Percentiles rank a stretch among this genome's conserved stretches.
Conservation (phyloP, 306 rosid genomes). For the Mimosa bimucronata region DNA sequence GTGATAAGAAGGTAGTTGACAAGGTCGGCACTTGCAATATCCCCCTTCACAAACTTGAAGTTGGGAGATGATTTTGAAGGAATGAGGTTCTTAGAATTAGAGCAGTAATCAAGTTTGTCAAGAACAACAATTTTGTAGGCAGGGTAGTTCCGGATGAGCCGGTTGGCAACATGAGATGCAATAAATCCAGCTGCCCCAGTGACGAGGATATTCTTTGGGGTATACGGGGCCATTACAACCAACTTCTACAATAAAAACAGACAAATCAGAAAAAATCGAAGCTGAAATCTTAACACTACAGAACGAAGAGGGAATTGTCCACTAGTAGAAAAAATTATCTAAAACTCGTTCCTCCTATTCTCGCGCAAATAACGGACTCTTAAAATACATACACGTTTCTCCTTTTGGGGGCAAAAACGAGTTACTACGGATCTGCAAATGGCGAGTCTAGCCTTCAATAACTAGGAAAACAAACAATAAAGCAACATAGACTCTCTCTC, state of each 20-base stretch:
- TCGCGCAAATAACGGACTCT: neutral
- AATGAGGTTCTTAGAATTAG: slow-evolving; percentile 77
- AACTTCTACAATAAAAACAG: slow-evolving; percentile 40
- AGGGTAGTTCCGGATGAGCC: slow-evolving; percentile 78
- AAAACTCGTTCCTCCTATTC: slow-evolving; percentile 10
- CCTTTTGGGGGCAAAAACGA: neutral
- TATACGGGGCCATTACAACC: slow-evolving; percentile 65
- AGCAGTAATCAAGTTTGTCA: slow-evolving; percentile 94
- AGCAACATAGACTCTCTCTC: neutral
- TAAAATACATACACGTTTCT: neutral
- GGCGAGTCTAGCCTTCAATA: neutral
- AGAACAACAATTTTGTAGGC: slow-evolving; percentile 86
- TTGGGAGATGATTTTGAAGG: slow-evolving; percentile 81
- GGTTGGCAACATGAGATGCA: slow-evolving; percentile 92
- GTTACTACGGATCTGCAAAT: slow-evolving; percentile 10
- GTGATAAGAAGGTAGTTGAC: slow-evolving; percentile 88
- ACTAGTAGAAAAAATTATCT: slow-evolving; percentile 15
- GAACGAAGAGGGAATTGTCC: slow-evolving; percentile 13
- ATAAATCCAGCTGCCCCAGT: slow-evolving; percentile 96
- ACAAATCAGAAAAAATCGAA: neutral
- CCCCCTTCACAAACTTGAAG: slow-evolving; percentile 94
- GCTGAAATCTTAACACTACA: neutral
- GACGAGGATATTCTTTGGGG: slow-evolving; percentile 88
- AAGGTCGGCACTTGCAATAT: slow-evolving; percentile 90
- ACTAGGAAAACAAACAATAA: slow-evolving; percentile 5